Percentiles rank a stretch among this genome's conserved stretches.
phyloP scores from a whole-genome alignment of 164 flowering plant genomes.

The Vitis amurensis region DNA sequence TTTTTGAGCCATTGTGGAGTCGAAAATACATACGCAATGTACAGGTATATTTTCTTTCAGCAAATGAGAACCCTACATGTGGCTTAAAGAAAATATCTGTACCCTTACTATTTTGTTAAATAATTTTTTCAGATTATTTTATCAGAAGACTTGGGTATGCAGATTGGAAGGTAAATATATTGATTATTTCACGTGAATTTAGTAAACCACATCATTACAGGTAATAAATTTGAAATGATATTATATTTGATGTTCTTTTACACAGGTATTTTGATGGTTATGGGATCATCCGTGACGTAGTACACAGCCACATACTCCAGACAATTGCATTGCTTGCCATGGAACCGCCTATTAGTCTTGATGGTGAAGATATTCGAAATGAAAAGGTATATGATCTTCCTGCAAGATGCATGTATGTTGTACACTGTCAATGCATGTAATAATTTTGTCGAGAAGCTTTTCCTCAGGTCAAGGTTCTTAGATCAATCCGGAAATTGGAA shows the following conservation, averaged over 20 bases:
- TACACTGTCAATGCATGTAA: not conserved
- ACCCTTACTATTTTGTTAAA: not conserved
- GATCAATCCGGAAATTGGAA: conserved; percentile 52
- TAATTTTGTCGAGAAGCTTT: conserved; percentile 7
- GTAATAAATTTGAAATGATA: not conserved
- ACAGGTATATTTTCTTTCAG: conserved; percentile 30
- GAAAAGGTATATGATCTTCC: conserved; percentile 44
- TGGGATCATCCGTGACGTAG: conserved; percentile 58
- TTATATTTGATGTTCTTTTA: not conserved
- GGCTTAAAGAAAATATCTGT: not conserved
- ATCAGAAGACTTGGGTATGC: conserved; percentile 49
- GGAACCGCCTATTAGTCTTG: conserved; percentile 70
- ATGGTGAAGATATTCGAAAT: conserved; percentile 65
- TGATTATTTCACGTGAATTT: not conserved
- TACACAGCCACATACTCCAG: conserved; percentile 65
- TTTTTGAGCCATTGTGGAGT: conserved; percentile 71
- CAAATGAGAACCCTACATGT: not conserved
- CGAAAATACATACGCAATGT: conserved; percentile 49
- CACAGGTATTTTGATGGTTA: conserved; percentile 53
- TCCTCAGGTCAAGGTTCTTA: conserved; percentile 59
- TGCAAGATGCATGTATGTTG: not conserved
- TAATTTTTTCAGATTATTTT: conserved; percentile 40
- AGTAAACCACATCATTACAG: not conserved
- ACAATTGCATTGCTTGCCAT: conserved; percentile 62
- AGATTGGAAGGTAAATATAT: conserved; percentile 39